phyloP scores from a whole-genome alignment of 2,329 filamentous ascomycete species.

The Paraphoma chrysanthemicola region DNA sequence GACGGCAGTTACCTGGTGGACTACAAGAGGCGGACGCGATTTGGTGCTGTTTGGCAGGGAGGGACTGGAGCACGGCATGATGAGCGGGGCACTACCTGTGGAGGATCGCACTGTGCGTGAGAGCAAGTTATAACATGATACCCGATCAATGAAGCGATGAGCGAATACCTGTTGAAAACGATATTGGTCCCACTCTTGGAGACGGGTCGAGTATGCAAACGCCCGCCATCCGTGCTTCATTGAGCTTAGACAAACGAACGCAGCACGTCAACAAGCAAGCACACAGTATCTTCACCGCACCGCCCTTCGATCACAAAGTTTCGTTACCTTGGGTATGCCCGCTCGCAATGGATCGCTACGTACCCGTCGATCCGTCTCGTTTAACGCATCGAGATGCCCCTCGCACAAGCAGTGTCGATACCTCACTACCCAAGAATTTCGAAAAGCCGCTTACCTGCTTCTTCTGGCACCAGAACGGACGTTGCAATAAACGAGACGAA shows the following conservation, averaged over 20 bases:
- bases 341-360: background rate
- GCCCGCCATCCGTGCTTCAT: background rate
- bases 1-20: conserved; percentile 87
- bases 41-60: conserved; percentile 64
- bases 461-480: conserved; percentile 14
- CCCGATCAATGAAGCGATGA: background rate
- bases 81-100: conserved; percentile 62
- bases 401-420: background rate
- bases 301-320: too few species aligned
- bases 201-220: background rate
- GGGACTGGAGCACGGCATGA: conserved; percentile 54
- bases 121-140: conserved; percentile 58
- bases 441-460: conserved; percentile 9
- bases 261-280: background rate
- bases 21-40: conserved; percentile 66
- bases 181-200: background rate
- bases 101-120: conserved; percentile 31
- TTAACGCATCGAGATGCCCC: background rate
- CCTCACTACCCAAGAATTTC: conserved; percentile 12
- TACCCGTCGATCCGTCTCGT: background rate
- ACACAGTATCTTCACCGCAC: background rate
- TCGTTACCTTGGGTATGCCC: too few species aligned
- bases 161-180: background rate
- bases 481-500: conserved; percentile 8
- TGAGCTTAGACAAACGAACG: background rate